Evolutionary conservation across 345 rosid species (phyloP), one percentile per base, ranked within the genome.

Genomic region (Laguncularia racemosa): DNA sequence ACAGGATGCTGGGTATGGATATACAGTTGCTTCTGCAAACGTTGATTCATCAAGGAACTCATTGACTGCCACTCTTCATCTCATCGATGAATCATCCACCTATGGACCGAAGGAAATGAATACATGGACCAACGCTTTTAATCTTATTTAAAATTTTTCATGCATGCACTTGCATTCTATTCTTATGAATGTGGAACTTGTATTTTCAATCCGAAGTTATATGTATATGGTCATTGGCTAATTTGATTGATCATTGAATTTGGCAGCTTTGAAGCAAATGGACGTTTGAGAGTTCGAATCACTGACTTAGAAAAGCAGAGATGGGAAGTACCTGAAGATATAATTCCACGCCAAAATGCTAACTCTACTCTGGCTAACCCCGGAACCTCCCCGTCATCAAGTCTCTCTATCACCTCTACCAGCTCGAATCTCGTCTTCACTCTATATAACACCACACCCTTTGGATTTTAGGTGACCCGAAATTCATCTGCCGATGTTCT

Each of bases 281-380:
- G 77, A 21, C 82, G 82, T 21, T 66, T 86, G 64, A 74, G 88
- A 56, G 72, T 83, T 59, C 79, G 58, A 21, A 59, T 83, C 20
- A 70, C 85, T 46, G 89, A 83, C 56, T 63, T 79, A 12, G 59
- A 50, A 16, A 45, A 56, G 18, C 65, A 26, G 38, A 72, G 95
- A 71, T 83, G 95, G 85, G 88, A 86, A 69, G 70, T 86, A 53
- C 88, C 84, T 2, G 65, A 72, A 46, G 46, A 74, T 16, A 67
- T 84, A 52, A 71, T 86, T 21, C 72, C 85, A 19, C 82, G 81
- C 21, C 68, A 58, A 16, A 2, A 3, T 6, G 68, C 20, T 46
- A 66, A 15, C 28, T 67, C 53, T 14, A 51, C 51, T 19, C 17
- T 20, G 14, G 23, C 44, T 15, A 46, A 44, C 46, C 62, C 43